Conservation (phyloP, 345 rosid species). For the Pelargonium nanum region DNA sequence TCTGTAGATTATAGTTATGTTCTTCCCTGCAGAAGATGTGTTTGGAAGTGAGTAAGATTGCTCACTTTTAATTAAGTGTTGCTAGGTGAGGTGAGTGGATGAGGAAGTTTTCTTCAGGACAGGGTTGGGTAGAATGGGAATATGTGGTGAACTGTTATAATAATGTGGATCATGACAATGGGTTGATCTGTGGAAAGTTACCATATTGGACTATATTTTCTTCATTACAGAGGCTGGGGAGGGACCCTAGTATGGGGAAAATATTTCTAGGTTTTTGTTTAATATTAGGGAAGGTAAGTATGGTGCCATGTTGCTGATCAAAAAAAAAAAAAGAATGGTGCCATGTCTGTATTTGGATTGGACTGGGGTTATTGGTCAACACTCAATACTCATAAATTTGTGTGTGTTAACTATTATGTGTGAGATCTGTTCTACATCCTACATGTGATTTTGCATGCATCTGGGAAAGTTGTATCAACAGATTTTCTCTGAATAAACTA, state of each 20-base stretch:
- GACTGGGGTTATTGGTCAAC: background rate
- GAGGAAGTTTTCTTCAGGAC: background rate
- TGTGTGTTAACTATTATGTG: background rate
- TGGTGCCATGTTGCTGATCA: too few relatives aligned
- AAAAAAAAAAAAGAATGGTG: background rate
- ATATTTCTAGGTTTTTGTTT: background rate
- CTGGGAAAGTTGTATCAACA: background rate
- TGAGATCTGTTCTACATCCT: background rate
- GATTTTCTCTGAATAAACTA: background rate
- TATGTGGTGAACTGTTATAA: background rate
- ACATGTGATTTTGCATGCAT: background rate
- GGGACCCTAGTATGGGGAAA: background rate
- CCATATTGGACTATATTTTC: background rate
- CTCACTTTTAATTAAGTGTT: background rate
- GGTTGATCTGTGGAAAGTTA: background rate
- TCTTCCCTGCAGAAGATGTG: background rate
- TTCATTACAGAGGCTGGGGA: background rate
- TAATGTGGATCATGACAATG: background rate
- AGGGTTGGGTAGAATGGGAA: background rate
- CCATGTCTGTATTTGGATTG: background rate
- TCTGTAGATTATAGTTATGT: background rate
- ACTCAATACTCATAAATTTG: background rate
- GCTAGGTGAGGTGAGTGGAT: background rate
- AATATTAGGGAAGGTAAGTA: background rate
- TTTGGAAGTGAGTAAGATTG: background rate